Evolutionary conservation across 2,329 filamentous ascomycete species (phyloP).

Genomic region (Zymoseptoria crescenta): DNA sequence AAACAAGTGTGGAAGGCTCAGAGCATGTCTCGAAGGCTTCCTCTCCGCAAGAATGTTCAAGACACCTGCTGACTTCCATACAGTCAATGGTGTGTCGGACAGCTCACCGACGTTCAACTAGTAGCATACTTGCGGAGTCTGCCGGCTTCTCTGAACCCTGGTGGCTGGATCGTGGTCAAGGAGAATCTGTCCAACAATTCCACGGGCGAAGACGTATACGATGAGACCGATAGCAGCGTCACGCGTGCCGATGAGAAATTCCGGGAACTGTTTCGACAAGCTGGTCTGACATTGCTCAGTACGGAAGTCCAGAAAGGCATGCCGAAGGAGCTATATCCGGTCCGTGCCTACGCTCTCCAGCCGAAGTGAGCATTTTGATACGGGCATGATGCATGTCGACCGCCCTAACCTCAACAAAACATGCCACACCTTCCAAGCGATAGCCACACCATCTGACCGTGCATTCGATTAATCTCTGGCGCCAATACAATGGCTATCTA

Average conservation of each 20-base stretch:
- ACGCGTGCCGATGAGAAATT: conserved; percentile 71
- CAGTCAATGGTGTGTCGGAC: conserved; percentile 75
- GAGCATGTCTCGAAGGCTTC: too few species aligned
- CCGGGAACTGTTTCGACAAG: conserved; percentile 57
- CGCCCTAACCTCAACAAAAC: not conserved
- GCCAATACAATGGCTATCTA: not conserved
- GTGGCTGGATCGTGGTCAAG: conserved; percentile 62
- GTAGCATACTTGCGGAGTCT: conserved; percentile 59
- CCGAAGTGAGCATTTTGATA: conserved; percentile 28
- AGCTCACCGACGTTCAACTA: conserved; percentile 69
- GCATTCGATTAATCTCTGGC: not conserved
- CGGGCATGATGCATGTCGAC: not conserved
- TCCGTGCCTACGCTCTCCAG: conserved; percentile 70
- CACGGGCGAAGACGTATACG: conserved; percentile 58
- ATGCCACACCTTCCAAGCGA: not conserved
- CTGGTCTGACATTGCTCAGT: conserved; percentile 59
- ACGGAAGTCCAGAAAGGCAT: conserved; percentile 68
- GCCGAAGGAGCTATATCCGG: conserved; percentile 60
- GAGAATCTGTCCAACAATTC: conserved; percentile 62
- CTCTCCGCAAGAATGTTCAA: too few species aligned
- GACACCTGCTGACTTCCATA: too few species aligned
- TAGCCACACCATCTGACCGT: not conserved
- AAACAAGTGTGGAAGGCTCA: not conserved
- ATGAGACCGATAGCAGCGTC: conserved; percentile 67
- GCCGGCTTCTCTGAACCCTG: conserved; percentile 39